These are phyloP conservation scores for Kuraishia capsulata DNA, from an alignment of 805 yeast species.

Conservation along the genomic window DNA sequence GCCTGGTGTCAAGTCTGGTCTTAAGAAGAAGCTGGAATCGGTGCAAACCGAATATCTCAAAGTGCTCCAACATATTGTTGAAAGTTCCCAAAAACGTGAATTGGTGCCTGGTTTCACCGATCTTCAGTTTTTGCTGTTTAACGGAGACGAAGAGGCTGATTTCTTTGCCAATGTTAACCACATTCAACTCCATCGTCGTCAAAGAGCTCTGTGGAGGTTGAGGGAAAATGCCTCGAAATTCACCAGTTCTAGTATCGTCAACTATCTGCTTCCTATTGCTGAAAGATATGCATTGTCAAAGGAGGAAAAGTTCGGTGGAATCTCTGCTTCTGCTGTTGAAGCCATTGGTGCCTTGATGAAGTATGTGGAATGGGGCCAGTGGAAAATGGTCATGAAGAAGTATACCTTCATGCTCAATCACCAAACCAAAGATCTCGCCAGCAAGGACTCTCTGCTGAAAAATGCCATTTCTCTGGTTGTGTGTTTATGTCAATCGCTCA, in stretches of 20 bases:
- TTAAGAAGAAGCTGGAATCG: conserved; percentile 51
- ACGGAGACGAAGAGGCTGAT: conserved; percentile 76
- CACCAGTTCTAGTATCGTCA: conserved; percentile 54
- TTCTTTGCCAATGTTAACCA: conserved; percentile 72
- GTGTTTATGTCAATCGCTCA: conserved; percentile 39
- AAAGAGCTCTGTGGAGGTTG: conserved; percentile 70
- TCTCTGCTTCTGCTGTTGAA: conserved; percentile 56
- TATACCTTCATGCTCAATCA: conserved; percentile 32
- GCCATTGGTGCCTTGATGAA: conserved; percentile 52
- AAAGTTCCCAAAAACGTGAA: conserved; percentile 20
- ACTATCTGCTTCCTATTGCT: conserved; percentile 74
- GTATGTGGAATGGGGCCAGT: conserved; percentile 70
- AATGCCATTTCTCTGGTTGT: conserved; percentile 52
- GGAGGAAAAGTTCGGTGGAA: conserved; percentile 41
- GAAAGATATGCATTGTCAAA: conserved; percentile 65
- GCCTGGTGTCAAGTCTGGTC: conserved; percentile 59
- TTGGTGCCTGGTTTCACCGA: conserved; percentile 25
- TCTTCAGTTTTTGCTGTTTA: conserved; percentile 49
- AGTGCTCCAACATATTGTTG: conserved; percentile 56
- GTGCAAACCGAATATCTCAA: conserved; percentile 66
- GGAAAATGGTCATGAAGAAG: conserved; percentile 62
- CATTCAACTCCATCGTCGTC: conserved; percentile 79
- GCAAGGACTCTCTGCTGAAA: conserved; percentile 31
- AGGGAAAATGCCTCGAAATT: conserved; percentile 31
- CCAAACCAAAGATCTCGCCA: conserved; percentile 8